Percentiles rank a stretch among this genome's conserved stretches.
Conservation (phyloP, 208 protist genomes). For the Leishmania arabica region DNA sequence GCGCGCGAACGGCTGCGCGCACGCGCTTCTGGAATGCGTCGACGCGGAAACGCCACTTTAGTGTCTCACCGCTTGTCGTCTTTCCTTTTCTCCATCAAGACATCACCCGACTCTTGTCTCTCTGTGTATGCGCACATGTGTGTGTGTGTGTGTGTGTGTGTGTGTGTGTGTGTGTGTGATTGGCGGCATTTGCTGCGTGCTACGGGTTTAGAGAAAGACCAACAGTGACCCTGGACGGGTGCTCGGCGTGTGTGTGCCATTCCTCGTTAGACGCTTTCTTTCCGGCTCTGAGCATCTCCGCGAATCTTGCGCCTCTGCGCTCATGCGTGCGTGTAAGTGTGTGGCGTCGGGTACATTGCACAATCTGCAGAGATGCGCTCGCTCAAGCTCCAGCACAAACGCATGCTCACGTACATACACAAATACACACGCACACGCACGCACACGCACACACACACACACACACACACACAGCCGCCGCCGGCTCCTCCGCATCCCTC, state of each 20-base stretch:
- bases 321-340: background rate
- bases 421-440: background rate
- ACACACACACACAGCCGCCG: background rate
- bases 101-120: background rate
- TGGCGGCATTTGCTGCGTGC: background rate
- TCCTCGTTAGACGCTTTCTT: background rate
- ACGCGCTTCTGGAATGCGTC: background rate
- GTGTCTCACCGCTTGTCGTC: constrained; percentile 3
- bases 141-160: background rate
- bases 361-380: background rate
- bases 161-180: background rate
- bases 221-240: background rate
- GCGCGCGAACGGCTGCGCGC: background rate
- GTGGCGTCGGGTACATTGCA: background rate
- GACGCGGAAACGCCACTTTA: background rate
- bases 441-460: background rate
- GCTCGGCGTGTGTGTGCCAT: background rate
- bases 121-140: background rate
- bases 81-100: background rate
- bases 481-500: background rate
- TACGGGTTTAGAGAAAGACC: background rate
- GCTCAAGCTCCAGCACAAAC: background rate
- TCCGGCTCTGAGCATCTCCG: background rate
- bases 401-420: background rate
- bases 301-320: background rate